phyloP scores from a whole-genome alignment of 1,284 basidiomycete species.

The Golubevia sp. region DNA sequence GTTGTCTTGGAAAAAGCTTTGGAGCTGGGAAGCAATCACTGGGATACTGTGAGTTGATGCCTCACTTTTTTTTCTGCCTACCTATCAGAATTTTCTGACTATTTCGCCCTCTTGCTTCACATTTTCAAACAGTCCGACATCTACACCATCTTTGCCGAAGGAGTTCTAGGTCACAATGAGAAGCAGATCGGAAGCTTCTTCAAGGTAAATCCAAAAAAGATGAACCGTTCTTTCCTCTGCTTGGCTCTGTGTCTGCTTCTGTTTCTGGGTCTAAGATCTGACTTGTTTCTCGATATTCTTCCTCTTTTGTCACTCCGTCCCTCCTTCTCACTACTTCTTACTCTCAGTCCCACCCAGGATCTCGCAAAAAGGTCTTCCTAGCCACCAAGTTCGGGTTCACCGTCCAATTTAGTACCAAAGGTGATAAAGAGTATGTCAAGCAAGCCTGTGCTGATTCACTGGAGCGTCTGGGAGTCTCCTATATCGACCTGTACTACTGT shows the following conservation, averaged over 20 bases:
- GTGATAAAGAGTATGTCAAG: conserved; percentile 27
- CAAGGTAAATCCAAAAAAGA: too few relatives aligned
- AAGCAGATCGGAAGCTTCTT: conserved; percentile 38
- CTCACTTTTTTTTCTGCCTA: too few relatives aligned
- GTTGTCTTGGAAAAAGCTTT: too few relatives aligned
- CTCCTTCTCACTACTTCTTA: not conserved
- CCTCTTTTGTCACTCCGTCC: too few relatives aligned
- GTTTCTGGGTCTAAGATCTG: too few relatives aligned
- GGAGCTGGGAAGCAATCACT: too few relatives aligned
- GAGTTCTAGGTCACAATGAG: conserved; percentile 31
- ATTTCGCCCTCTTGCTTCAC: too few relatives aligned
- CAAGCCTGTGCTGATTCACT: conserved; percentile 33
- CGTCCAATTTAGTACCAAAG: conserved; percentile 6
- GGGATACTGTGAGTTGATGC: too few relatives aligned
- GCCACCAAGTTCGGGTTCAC: conserved; percentile 32
- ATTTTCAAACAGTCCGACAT: conserved; percentile 17
- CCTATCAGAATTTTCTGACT: too few relatives aligned
- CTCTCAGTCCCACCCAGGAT: conserved; percentile 13
- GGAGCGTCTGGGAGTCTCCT: conserved; percentile 28
- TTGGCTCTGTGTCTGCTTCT: too few relatives aligned
- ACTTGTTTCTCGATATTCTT: too few relatives aligned
- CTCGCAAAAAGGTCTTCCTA: conserved; percentile 32
- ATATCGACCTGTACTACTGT: conserved; percentile 49
- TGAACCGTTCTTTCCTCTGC: too few relatives aligned
- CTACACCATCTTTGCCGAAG: conserved; percentile 18